Conservation (phyloP, 169 alveolate genomes). For the Plasmodium vinckei region DNA sequence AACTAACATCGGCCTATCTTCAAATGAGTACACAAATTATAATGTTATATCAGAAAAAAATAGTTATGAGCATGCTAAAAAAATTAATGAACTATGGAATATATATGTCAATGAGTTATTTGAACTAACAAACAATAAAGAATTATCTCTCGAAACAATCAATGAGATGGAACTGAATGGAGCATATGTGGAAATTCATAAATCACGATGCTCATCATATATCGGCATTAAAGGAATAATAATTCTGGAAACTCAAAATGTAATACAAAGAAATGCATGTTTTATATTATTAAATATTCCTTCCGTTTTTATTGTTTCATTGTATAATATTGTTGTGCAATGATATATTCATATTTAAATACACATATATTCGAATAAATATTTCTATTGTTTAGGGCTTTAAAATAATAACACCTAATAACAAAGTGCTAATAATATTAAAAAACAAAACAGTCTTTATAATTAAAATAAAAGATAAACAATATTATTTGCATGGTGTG, state of each 20-base stretch:
- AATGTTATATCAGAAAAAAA: slow-evolving; percentile 20
- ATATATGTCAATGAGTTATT: slow-evolving; percentile 57
- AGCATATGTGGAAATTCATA: slow-evolving; percentile 71
- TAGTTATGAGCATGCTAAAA: slow-evolving; percentile 62
- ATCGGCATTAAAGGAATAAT: slow-evolving; percentile 73
- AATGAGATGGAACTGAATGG: slow-evolving; percentile 75
- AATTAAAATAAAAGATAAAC: slow-evolving; percentile 43
- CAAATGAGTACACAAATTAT: slow-evolving; percentile 47
- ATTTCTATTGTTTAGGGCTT: slow-evolving; percentile 28
- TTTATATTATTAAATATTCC: too few relatives aligned
- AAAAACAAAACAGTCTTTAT: slow-evolving; percentile 72
- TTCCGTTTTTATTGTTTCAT: too few relatives aligned
- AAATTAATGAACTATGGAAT: slow-evolving; percentile 60
- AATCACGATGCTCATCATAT: slow-evolving; percentile 67
- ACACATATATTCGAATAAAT: slow-evolving; percentile 2
- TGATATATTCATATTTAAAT: background rate
- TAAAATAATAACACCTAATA: slow-evolving; percentile 68
- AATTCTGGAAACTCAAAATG: slow-evolving; percentile 59
- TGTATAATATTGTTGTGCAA: background rate
- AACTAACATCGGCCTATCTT: slow-evolving; percentile 50
- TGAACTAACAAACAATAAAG: slow-evolving; percentile 15
- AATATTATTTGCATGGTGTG: slow-evolving; percentile 60
- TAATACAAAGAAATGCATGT: background rate
- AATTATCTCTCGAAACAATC: slow-evolving; percentile 35
- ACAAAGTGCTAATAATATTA: slow-evolving; percentile 38